These are phyloP conservation scores for Neurospora cerealis DNA, from an alignment of 495 filamentous ascomycete genomes.

Conservation along the genomic window DNA sequence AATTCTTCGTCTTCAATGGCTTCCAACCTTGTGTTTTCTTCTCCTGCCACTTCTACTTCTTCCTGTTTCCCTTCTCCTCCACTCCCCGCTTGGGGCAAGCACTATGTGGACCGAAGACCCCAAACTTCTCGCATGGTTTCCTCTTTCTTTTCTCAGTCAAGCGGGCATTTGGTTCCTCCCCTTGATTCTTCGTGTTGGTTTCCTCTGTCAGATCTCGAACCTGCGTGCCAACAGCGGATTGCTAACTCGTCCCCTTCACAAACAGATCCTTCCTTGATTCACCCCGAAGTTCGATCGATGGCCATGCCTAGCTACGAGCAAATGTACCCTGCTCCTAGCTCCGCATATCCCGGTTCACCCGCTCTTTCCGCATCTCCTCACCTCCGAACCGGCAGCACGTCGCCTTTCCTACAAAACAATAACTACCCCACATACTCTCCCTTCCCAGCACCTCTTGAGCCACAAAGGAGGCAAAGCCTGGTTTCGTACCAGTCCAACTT, in stretches of 20 bases:
- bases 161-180: constrained; percentile 50
- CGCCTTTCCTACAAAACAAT: constrained; percentile 32
- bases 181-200: constrained; percentile 54
- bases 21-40: constrained; percentile 35
- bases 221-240: constrained; percentile 2
- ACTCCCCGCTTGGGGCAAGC: constrained; percentile 21
- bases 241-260: constrained; percentile 21
- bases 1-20: constrained; percentile 12
- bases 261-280: constrained; percentile 39
- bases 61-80: constrained; percentile 35
- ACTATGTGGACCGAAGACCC: constrained; percentile 14
- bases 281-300: constrained; percentile 38
- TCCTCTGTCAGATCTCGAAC: constrained; percentile 29
- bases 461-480: constrained; percentile 22
- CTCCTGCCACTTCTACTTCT: constrained; percentile 37
- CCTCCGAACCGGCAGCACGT: constrained; percentile 33
- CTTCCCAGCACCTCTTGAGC: constrained; percentile 45
- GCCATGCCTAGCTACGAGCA: constrained; percentile 35
- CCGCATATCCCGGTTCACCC: constrained; percentile 34
- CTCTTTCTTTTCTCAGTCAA: constrained; percentile 45
- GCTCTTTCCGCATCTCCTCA: constrained; percentile 38
- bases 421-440: constrained; percentile 57
- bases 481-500: constrained; percentile 22
- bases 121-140: constrained; percentile 19
- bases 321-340: constrained; percentile 28